phyloP scores from a whole-genome alignment of 768 basidiomycete species.

The Tulasnella sp. region DNA sequence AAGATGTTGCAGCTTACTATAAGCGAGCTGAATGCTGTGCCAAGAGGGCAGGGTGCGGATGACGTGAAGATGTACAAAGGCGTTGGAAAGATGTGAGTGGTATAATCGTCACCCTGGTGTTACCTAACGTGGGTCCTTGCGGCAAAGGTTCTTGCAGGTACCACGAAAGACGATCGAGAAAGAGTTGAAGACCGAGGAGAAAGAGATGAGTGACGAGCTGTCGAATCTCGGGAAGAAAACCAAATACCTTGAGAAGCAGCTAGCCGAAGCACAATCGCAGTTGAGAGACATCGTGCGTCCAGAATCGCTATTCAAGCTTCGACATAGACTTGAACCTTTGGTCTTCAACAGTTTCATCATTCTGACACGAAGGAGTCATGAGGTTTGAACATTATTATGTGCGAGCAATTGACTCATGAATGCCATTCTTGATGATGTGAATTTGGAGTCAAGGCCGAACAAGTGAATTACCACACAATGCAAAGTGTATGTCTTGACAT shows the following conservation, averaged over 20 bases:
- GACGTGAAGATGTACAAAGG: constrained; percentile 84
- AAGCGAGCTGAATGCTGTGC: constrained; percentile 60
- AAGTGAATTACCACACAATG: no score
- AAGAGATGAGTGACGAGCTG: constrained; percentile 75
- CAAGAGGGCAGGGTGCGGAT: constrained; percentile 31
- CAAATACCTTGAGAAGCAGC: constrained; percentile 90
- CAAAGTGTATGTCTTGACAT: no score
- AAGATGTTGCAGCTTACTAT: constrained; percentile 83
- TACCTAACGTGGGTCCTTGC: background rate
- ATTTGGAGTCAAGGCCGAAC: no score
- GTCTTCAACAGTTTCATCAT: background rate
- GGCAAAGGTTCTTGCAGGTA: constrained; percentile 75
- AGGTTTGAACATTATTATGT: background rate
- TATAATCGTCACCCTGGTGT: background rate
- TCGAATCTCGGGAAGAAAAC: constrained; percentile 77
- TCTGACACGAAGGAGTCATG: background rate
- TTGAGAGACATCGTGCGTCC: constrained; percentile 66
- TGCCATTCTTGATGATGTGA: no score
- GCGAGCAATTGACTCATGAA: no score
- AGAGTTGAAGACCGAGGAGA: constrained; percentile 65
- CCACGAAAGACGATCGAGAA: constrained; percentile 70
- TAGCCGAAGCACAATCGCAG: constrained; percentile 78
- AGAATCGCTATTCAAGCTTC: background rate
- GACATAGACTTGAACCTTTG: background rate
- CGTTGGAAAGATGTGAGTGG: constrained; percentile 82